Evolutionary conservation across 805 yeast genomes (phyloP), one percentile per base, ranked within the genome.

Genomic region (Zygotorulaspora florentina): DNA sequence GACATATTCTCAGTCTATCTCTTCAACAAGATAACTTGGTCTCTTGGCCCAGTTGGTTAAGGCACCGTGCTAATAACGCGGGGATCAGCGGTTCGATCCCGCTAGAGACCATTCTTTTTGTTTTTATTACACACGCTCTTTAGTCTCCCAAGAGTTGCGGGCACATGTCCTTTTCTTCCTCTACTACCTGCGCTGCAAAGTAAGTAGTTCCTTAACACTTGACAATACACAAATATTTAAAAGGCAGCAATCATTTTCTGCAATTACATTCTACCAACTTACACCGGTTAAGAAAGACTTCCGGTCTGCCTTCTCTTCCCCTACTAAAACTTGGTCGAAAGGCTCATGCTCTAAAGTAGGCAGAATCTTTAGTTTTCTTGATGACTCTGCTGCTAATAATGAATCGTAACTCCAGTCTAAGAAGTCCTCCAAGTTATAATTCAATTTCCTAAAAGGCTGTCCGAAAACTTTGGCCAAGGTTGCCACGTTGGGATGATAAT

Each of bases 401-500:
- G 85, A 70, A 29, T 75, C 71, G 62, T 90, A 93, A 46, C 83
- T 81, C 87, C 96, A 91, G 65, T 90, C 96, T 57, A 93, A 68
- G 71, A 93, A 93, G 62, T 93, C 98, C 63, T 93, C 99, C 74
- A 93, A 73, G 63, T 86, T 86, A 64, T 93, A 93, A 56, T 79
- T 78, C 46, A 85, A 81, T 64, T 93, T 93, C 60, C 83, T 79
- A 70, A 89, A 91, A 2, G 96, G 96, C 66, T 93, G 96, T 15
- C 81, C 75, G 61, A 87, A 85, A 26, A 93, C 86, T 61, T 81
- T 83, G 13, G 96, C 96, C 56, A 93, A 72, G 0, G 96, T 85
- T 1, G 96, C 91, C 10, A 93, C 88, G 58, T 93, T 93, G 12
- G 98, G 97, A 68, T 93, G 98, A 61, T 89, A 91, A 63, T 93